phyloP scores from a whole-genome alignment of 352 stramenopile genomes.

The Pythium aquatile region DNA sequence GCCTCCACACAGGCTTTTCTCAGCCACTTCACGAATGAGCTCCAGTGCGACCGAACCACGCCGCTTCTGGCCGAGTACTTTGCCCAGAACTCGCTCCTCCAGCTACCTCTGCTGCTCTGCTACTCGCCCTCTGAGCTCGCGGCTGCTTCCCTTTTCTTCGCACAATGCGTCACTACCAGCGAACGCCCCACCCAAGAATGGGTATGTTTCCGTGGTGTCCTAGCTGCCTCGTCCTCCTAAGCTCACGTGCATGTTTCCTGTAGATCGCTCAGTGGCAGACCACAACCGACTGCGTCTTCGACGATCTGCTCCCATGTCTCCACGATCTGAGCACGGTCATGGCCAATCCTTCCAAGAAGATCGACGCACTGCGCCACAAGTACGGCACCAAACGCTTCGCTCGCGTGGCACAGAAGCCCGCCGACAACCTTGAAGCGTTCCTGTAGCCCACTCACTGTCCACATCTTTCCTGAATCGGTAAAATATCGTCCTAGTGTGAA shows the following conservation, averaged over 20 bases:
- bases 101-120: conserved; percentile 47
- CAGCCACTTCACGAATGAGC: conserved; percentile 91
- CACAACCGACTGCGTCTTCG: neutral
- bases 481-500: neutral
- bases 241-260: neutral
- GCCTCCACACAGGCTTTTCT: conserved; percentile 96
- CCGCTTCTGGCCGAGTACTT: conserved; percentile 57
- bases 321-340: conserved; percentile 15
- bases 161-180: conserved; percentile 20
- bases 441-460: conserved; percentile 5
- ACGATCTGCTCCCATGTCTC: conserved; percentile 19
- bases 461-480: neutral
- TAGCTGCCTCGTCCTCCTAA: neutral
- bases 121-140: conserved; percentile 54
- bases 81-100: conserved; percentile 51
- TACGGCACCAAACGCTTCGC: conserved; percentile 25
- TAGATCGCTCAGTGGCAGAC: conserved; percentile 13
- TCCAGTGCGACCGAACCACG: conserved; percentile 40
- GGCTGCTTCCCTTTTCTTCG: conserved; percentile 45
- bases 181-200: conserved; percentile 15
- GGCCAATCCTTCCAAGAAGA: conserved; percentile 15
- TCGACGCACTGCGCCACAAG: conserved; percentile 17
- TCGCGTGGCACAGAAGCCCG: conserved; percentile 14
- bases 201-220: conserved; percentile 6
- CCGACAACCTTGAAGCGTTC: conserved; percentile 11